phyloP scores from a whole-genome alignment of 805 yeast species.

The Zygosaccharomyces kombuchaensis region DNA sequence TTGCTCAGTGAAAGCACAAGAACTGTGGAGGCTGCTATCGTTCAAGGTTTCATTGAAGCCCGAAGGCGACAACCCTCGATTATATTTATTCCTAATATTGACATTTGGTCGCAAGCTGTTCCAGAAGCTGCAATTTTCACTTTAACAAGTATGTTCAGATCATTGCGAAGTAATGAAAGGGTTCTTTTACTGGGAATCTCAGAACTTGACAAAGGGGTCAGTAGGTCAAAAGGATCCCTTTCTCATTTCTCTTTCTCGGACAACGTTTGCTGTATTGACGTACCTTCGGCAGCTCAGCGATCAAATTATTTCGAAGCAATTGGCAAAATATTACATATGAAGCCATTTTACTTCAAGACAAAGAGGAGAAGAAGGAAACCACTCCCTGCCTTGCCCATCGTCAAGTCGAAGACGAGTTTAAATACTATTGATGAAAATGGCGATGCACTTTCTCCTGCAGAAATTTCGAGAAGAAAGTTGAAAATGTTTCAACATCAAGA shows the following conservation, averaged over 20 bases:
- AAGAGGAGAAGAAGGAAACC: slow-evolving; percentile 43
- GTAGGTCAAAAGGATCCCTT: slow-evolving; percentile 38
- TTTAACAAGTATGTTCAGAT: slow-evolving; percentile 61
- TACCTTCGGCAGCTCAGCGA: slow-evolving; percentile 50
- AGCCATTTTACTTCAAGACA: slow-evolving; percentile 70
- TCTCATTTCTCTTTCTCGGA: slow-evolving; percentile 33
- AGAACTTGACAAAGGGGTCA: slow-evolving; percentile 46
- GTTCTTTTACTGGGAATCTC: slow-evolving; percentile 72
- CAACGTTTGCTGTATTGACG: slow-evolving; percentile 43
- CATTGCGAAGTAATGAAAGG: slow-evolving; percentile 66
- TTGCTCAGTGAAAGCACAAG: slow-evolving; percentile 73
- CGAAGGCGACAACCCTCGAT: slow-evolving; percentile 86
- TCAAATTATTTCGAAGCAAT: slow-evolving; percentile 52
- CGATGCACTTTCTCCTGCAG: slow-evolving; percentile 34
- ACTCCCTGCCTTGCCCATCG: slow-evolving; percentile 38
- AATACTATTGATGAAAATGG: slow-evolving; percentile 25
- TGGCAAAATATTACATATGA: slow-evolving; percentile 52
- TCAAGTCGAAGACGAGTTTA: slow-evolving; percentile 23
- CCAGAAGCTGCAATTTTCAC: slow-evolving; percentile 69
- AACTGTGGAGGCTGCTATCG: slow-evolving; percentile 77
- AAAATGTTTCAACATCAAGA: slow-evolving; percentile 55
- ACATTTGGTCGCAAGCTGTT: slow-evolving; percentile 67
- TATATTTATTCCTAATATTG: slow-evolving; percentile 75
- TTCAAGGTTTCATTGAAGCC: slow-evolving; percentile 83
- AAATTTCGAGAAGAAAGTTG: slow-evolving; percentile 39